Evolutionary conservation across 2,329 filamentous ascomycete species (phyloP).

Genomic region (Cladorrhinum sp.): DNA sequence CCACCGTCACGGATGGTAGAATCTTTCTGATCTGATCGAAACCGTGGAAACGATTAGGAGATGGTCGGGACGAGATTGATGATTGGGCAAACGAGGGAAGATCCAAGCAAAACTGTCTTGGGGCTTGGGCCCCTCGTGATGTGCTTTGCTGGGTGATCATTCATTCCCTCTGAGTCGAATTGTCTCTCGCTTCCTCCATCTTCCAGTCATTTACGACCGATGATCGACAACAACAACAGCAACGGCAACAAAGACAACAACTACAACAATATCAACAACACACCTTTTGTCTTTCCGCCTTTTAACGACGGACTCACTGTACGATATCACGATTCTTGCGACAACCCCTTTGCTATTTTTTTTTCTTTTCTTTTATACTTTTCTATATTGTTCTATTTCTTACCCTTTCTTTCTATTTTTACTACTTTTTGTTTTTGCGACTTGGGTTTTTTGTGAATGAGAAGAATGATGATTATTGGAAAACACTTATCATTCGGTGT

Average conservation of each 20-base stretch:
- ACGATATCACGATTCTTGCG: slow-evolving; percentile 9
- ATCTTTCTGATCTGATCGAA: not conserved
- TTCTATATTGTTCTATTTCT: too few relatives aligned
- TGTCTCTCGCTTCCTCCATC: not conserved
- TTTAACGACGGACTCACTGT: slow-evolving; percentile 6
- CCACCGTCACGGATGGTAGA: slow-evolving; percentile 29
- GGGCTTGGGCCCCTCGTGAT: not conserved
- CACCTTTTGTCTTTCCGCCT: not conserved
- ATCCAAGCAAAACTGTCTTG: not conserved
- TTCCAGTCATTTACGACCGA: not conserved
- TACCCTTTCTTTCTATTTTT: slow-evolving; percentile 7
- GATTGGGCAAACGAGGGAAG: not conserved
- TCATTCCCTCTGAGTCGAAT: not conserved
- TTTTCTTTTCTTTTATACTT: slow-evolving; percentile 3
- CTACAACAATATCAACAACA: not conserved
- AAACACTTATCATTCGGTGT: not conserved
- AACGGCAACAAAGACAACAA: not conserved
- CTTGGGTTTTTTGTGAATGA: slow-evolving; percentile 4
- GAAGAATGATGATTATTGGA: not conserved
- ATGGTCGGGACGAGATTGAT: not conserved
- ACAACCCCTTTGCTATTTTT: slow-evolving; percentile 7
- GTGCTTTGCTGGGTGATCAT: not conserved
- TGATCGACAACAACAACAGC: not conserved
- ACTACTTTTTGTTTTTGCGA: slow-evolving; percentile 1
- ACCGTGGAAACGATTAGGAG: not conserved